A percentile compares a stretch with the other conserved stretches of the same genome.
Evolutionary conservation across 148 eudicot genomes (phyloP).

Genomic region (Arctostaphylos glauca): DNA sequence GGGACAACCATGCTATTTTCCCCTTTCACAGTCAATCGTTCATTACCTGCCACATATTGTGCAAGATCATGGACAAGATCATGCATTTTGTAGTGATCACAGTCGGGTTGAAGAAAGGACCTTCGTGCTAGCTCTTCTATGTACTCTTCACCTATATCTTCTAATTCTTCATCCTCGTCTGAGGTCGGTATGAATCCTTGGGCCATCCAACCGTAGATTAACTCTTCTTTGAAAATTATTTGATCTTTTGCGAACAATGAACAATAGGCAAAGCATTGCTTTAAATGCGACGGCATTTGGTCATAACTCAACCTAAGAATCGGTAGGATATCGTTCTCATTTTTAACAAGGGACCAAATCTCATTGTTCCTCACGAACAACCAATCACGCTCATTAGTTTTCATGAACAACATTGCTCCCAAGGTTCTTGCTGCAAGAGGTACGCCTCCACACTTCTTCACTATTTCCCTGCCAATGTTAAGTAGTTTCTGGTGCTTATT

Average conservation of each 20-base stretch:
- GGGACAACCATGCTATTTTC: background rate
- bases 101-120: background rate
- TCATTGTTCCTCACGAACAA: background rate
- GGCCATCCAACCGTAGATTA: background rate
- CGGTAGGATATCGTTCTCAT: background rate
- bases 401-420: background rate
- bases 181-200: background rate
- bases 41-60: background rate
- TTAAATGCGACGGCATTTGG: background rate
- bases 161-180: background rate
- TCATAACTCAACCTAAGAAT: background rate
- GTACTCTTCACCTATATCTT: background rate
- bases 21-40: background rate
- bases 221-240: too few species aligned
- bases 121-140: background rate
- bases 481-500: background rate
- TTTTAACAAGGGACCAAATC: background rate
- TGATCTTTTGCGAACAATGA: background rate
- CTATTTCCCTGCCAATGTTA: constrained; percentile 22
- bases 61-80: constrained; percentile 9
- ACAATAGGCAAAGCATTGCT: constrained; percentile 3
- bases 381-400: constrained; percentile 11
- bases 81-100: background rate
- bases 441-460: constrained; percentile 30
- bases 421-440: constrained; percentile 17